Base-by-base conservation (phyloP, 148 eudicot species). In the Hydrangea macrophylla region DNA sequence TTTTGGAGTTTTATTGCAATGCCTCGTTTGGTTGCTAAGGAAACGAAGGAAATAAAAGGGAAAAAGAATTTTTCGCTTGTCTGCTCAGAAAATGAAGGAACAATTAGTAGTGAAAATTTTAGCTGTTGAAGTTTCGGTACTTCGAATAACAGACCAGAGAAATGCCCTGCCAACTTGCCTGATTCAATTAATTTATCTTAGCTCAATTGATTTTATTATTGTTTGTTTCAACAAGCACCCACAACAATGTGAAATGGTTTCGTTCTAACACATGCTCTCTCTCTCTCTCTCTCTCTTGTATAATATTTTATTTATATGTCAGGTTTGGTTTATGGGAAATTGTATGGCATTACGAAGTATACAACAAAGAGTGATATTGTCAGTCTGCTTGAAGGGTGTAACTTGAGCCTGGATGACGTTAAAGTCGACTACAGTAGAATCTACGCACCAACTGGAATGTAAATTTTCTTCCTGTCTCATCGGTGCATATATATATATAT, bases 321-420 rank as follows among this genome's bases (percentile, higher is more conserved):
- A 82, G 89, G 79, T 45, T 22, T 60, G 50, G 68, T 75, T 60
- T 90, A 87, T 58, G 96, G 83, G 68, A 80, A 17, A 63, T 69
- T 90, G 57, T 1, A 25, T 15, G 85, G 83, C 69, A 78, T 80
- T 72, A 75, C 73, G 30, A 72, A 28, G 60, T 61, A 76, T 59
- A 84, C 89, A 6, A 56, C 79, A 58, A 90, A 77, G 79, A 77
- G 74, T 58, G 92, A 87, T 60, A 62, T 90, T 53, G 55, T 87
- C 69, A 73, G 70, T 76, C 23, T 82, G 73, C 73, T 90, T 13
- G 96, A 82, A 32, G 88, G 76, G 40, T 81, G 77, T 77, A 65
- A 70, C 17, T 33, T 87, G 86, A 79, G 79, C 50, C 28, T 22
- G 36, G 87, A 82, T 68, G 87, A 87, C 62, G 57, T 90, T 33